phyloP scores from a whole-genome alignment of 2,329 filamentous ascomycete species.

The Mycosphaerella sp. region DNA sequence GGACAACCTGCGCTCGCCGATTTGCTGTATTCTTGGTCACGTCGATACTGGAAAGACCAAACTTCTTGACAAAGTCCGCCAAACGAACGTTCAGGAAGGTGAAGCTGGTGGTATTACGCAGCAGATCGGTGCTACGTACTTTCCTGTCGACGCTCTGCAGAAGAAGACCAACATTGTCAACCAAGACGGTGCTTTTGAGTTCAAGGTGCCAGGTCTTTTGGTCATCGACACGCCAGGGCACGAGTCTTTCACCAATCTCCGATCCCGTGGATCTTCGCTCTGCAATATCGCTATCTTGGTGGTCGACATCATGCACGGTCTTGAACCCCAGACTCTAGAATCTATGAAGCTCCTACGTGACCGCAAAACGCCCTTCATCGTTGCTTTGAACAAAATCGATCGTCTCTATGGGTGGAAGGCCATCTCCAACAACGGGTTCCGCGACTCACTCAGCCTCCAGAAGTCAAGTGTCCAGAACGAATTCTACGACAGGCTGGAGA shows the following conservation, averaged over 20 bases:
- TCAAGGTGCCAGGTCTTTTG: constrained; percentile 94
- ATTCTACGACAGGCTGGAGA: constrained; percentile 81
- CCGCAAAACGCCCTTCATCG: constrained; percentile 94
- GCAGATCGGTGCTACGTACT: constrained; percentile 99
- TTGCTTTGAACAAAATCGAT: constrained; percentile 99
- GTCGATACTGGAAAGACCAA: constrained; percentile 99
- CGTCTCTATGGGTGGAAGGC: constrained; percentile 99
- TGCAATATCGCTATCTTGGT: constrained; percentile 99
- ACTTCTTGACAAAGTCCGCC: constrained; percentile 93
- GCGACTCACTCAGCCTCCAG: constrained; percentile 82
- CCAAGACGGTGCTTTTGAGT: constrained; percentile 80
- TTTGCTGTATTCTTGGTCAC: constrained; percentile 99
- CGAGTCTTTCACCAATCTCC: constrained; percentile 99
- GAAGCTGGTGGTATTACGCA: constrained; percentile 99
- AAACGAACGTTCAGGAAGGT: constrained; percentile 97
- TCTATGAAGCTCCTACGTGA: constrained; percentile 93
- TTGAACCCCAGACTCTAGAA: constrained; percentile 94
- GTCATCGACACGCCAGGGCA: constrained; percentile 98
- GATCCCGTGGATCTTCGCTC: constrained; percentile 92
- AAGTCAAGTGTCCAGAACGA: constrained; percentile 91
- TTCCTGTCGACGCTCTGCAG: constrained; percentile 86
- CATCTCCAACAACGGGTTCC: constrained; percentile 97
- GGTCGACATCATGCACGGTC: constrained; percentile 99
- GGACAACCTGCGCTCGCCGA: constrained; percentile 92
- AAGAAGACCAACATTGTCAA: constrained; percentile 95